Conservation (phyloP, 495 filamentous ascomycete species). For the Penicillium alfredii region DNA sequence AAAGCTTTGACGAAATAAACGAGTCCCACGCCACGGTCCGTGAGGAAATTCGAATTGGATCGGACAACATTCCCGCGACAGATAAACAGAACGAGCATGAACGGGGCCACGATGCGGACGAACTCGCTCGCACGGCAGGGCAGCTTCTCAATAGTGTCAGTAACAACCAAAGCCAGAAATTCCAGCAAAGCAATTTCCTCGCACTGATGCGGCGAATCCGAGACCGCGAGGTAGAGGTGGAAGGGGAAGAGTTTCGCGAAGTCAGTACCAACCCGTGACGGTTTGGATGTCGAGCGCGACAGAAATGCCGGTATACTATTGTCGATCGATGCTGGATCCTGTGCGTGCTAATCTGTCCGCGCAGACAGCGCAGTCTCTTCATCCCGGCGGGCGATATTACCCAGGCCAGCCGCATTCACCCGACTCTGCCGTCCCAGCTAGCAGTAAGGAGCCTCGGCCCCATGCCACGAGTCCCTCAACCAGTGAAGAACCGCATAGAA, state of each 20-base stretch:
- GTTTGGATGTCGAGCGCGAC: constrained; percentile 35
- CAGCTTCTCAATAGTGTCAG: constrained; percentile 64
- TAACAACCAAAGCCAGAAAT: constrained; percentile 63
- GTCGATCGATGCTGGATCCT: constrained; percentile 24
- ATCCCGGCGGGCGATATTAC: constrained; percentile 47
- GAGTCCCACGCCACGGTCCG: constrained; percentile 5
- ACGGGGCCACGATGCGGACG: constrained; percentile 49
- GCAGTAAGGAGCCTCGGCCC: constrained; percentile 18
- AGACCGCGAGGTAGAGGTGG: constrained; percentile 48
- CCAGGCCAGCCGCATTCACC: constrained; percentile 24
- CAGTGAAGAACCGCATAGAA: constrained; percentile 5
- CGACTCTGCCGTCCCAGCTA: constrained; percentile 4
- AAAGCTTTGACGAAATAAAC: constrained; percentile 11
- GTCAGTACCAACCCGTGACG: constrained; percentile 46
- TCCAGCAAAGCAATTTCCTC: constrained; percentile 72
- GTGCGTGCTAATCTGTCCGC: constrained; percentile 31
- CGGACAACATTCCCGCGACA: constrained; percentile 40
- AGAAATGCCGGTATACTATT: constrained; percentile 34
- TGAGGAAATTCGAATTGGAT: constrained; percentile 42
- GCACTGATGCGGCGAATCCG: constrained; percentile 64
- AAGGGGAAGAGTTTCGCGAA: constrained; percentile 51
- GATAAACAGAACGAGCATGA: constrained; percentile 25
- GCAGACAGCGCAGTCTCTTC: constrained; percentile 43
- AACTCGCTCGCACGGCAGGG: constrained; percentile 64
- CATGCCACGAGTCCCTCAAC: constrained; percentile 4